Base-by-base conservation (phyloP, 2,329 filamentous ascomycete species). In the Lithohypha guttulata region DNA sequence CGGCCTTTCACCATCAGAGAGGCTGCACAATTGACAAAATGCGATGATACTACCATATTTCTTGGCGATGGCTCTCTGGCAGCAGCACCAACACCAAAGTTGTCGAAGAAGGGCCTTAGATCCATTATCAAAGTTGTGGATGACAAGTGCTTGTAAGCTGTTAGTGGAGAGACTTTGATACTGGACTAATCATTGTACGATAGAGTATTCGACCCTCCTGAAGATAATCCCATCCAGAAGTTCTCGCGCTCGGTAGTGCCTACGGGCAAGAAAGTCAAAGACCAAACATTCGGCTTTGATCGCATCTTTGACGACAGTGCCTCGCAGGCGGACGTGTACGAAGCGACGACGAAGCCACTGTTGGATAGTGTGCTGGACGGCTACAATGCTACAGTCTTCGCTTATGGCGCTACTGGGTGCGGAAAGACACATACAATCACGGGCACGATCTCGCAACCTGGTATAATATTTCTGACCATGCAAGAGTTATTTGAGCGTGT, bases 391-490 rank as follows among this genome's bases (percentile, higher is more conserved):
- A 98, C 91, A 0, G 91, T 98, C 3, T 98, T 98, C 59, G 91
- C 91, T 34, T 98, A 98, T 60, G 91, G 91, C 51, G 91, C 91
- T 26, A 98, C 91, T 1, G 91, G 91, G 26, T 98, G 91, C 61
- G 91, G 91, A 61, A 98, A 98, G 66, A 98, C 91, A 17, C 91
- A 98, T 60, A 98, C 91, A 7, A 98, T 98, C 55, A 85, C 81
- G 2, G 91, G 91, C 50, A 95, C 89, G 0, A 66, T 85, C 2
- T 83, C 93, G 58, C 82, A 93, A 55, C 91, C 91, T 0, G 91
- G 91, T 42, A 96, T 98, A 54, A 98, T 98, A 58, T 98, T 96
- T 64, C 66, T 98, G 53, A 96, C 91, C 1, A 98, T 98, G 87
- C 89, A 96, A 61, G 91, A 98, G 62, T 69, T 98, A 17, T 98